phyloP scores from a whole-genome alignment of 2,329 filamentous ascomycete genomes.

The Colletotrichum sp. region DNA sequence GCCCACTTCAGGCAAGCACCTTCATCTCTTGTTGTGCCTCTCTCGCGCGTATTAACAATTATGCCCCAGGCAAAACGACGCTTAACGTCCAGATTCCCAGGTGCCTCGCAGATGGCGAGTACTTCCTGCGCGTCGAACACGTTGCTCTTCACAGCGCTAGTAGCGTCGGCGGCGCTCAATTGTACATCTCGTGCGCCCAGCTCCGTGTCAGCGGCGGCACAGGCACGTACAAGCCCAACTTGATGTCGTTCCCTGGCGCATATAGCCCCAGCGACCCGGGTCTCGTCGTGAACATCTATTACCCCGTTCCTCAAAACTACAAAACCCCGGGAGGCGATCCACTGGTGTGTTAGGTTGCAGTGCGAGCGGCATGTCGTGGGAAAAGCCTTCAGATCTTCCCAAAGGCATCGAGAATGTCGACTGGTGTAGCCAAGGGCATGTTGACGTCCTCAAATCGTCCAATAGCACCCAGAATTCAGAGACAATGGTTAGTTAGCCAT shows the following conservation, averaged over 20 bases:
- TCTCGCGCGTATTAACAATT: not conserved
- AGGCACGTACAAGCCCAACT: conserved; percentile 40
- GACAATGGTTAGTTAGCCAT: not conserved
- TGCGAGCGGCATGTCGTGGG: conserved; percentile 56
- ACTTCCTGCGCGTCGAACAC: conserved; percentile 54
- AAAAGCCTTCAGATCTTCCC: not conserved
- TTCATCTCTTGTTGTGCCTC: not conserved
- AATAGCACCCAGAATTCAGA: not conserved
- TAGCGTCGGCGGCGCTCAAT: conserved; percentile 46
- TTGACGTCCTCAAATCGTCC: not conserved
- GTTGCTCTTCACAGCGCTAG: conserved; percentile 50
- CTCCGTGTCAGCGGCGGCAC: conserved; percentile 45
- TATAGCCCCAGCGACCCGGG: conserved; percentile 46
- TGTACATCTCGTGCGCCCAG: conserved; percentile 49
- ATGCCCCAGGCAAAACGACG: conserved; percentile 27
- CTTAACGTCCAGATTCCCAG: conserved; percentile 46
- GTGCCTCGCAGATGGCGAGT: conserved; percentile 52
- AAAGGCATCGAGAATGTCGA: not conserved
- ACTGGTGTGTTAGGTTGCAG: conserved; percentile 30
- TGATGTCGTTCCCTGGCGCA: conserved; percentile 46
- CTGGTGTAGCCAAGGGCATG: not conserved
- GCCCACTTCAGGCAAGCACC: conserved; percentile 38
- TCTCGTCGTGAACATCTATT: conserved; percentile 49
- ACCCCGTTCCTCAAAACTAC: conserved; percentile 42
- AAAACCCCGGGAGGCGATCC: conserved; percentile 24